A percentile compares a stretch with the other conserved stretches of the same genome.
Evolutionary conservation across 2,329 filamentous ascomycete species (phyloP).

Genomic region (Aureobasidium sp.): DNA sequence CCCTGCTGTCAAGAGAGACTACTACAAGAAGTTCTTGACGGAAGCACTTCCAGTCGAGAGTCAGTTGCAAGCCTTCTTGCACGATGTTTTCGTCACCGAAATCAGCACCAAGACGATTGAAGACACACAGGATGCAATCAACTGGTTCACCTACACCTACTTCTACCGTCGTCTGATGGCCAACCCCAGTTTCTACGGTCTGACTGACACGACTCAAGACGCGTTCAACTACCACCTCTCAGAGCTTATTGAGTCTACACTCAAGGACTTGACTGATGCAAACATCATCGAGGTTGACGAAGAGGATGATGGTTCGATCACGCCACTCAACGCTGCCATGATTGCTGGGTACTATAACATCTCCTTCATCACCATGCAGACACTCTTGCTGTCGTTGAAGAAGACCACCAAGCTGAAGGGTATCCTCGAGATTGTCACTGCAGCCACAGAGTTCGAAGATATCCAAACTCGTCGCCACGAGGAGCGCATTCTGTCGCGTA

Average conservation of each 20-base stretch:
- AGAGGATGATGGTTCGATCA: conserved; percentile 75
- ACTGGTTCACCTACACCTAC: conserved; percentile 98
- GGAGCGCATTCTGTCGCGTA: conserved; percentile 75
- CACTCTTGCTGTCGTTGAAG: conserved; percentile 84
- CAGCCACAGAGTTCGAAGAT: conserved; percentile 90
- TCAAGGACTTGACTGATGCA: conserved; percentile 84
- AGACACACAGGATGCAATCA: conserved; percentile 92
- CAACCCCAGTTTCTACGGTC: conserved; percentile 92
- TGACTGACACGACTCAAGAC: conserved; percentile 83
- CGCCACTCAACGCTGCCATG: conserved; percentile 92
- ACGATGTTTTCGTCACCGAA: conserved; percentile 94
- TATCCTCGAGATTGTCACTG: conserved; percentile 92
- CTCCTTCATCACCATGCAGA: conserved; percentile 99
- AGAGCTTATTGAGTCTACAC: conserved; percentile 84
- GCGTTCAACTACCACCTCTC: conserved; percentile 91
- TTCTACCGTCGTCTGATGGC: conserved; percentile 92
- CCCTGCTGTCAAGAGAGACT: conserved; percentile 86
- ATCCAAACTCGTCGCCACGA: conserved; percentile 94
- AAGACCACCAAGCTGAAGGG: conserved; percentile 91
- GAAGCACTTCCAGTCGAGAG: conserved; percentile 95
- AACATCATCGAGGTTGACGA: conserved; percentile 95
- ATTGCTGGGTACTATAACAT: conserved; percentile 99
- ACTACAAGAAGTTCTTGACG: conserved; percentile 97
- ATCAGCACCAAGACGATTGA: conserved; percentile 94
- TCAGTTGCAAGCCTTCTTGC: conserved; percentile 81